phyloP scores from a whole-genome alignment of 1,284 basidiomycete genomes.

The Anthracocystis walkeri region DNA sequence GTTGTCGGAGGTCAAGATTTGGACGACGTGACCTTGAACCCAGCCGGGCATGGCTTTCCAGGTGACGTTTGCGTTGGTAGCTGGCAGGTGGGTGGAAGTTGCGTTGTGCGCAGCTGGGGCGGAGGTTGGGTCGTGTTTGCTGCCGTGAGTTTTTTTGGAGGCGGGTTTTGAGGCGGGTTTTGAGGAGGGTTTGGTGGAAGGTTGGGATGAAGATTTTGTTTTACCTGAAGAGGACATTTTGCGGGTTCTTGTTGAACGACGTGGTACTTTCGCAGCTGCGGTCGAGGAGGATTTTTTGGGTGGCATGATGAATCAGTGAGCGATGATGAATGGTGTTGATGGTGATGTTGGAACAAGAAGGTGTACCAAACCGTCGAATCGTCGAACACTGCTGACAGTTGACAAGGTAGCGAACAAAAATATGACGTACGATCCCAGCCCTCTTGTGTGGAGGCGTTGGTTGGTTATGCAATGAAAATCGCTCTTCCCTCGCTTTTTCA shows the following conservation, averaged over 20 bases:
- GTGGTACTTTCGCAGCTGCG: not conserved
- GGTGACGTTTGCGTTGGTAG: slow-evolving; percentile 13
- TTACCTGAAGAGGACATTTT: slow-evolving; percentile 1
- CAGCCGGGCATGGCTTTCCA: slow-evolving; percentile 41
- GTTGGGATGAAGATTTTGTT: not conserved
- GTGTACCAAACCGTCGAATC: no score
- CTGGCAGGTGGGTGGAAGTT: slow-evolving; percentile 9
- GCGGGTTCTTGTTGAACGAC: slow-evolving; percentile 4
- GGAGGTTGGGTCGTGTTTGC: slow-evolving; percentile 21
- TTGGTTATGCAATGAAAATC: no score
- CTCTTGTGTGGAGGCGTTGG: no score
- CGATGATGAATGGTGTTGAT: no score
- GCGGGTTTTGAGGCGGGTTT: not conserved
- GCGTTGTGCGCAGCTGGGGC: slow-evolving; percentile 17
- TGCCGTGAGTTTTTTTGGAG: slow-evolving; percentile 16
- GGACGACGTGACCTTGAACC: slow-evolving; percentile 21
- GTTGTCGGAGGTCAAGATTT: slow-evolving; percentile 15
- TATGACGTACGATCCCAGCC: no score
- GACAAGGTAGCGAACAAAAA: no score
- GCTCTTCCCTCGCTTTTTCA: no score
- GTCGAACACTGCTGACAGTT: no score
- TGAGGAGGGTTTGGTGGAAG: not conserved
- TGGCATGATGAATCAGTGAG: not conserved
- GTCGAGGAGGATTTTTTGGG: slow-evolving; percentile 1
- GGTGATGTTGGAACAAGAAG: no score